These are phyloP conservation scores for Cydonia oblonga DNA, from an alignment of 331 rosid species.

Conservation along the genomic window DNA sequence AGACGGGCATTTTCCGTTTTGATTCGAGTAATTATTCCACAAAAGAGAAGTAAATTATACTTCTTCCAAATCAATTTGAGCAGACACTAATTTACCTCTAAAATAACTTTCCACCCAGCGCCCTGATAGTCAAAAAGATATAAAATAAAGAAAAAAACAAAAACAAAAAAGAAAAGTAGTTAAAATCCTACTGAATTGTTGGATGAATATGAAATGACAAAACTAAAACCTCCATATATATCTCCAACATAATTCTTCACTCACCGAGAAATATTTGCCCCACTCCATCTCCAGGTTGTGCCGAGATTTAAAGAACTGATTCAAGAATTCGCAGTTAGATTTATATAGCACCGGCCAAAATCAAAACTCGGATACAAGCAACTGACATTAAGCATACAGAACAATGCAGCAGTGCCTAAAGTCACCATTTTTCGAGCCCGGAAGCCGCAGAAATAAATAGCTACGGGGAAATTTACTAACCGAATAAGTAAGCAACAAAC, in stretches of 20 bases:
- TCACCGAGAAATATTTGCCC: conserved; percentile 77
- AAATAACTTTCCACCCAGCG: conserved; percentile 48
- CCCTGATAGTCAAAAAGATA: conserved; percentile 31
- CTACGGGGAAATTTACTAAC: not conserved
- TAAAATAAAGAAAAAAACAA: conserved; percentile 18
- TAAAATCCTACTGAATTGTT: not conserved
- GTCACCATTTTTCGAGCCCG: not conserved
- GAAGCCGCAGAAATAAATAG: not conserved
- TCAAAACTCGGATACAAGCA: not conserved
- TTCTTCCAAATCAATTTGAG: not conserved
- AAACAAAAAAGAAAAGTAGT: not conserved
- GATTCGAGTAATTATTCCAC: not conserved
- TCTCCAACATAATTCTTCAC: conserved; percentile 9
- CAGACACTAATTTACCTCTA: conserved; percentile 43
- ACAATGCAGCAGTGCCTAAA: not conserved
- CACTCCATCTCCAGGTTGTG: conserved; percentile 95
- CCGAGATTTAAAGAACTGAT: conserved; percentile 79
- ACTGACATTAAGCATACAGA: not conserved
- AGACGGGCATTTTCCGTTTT: too few relatives aligned
- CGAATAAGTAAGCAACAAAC: not conserved
- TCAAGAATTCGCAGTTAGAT: not conserved
- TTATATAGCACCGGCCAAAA: not conserved
- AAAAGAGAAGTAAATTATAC: not conserved
- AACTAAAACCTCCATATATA: not conserved
- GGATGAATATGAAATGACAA: not conserved